A percentile compares a stretch with the other conserved stretches of the same genome.
These are phyloP conservation scores for Plasmodium falciparum DNA, from an alignment of 169 alveolate species.

Conservation along the genomic window DNA sequence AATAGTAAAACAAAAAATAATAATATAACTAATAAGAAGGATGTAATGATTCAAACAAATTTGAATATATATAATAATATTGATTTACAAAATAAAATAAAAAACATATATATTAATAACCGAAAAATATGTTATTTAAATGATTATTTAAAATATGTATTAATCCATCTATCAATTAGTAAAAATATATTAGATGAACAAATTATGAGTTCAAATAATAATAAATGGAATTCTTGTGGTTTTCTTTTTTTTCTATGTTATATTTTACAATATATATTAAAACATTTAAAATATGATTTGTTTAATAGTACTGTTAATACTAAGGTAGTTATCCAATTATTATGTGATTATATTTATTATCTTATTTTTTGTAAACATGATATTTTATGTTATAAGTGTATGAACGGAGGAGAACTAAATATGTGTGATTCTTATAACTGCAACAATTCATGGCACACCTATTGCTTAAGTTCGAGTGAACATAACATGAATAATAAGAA, in stretches of 20 bases:
- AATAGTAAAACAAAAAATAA: too few relatives aligned
- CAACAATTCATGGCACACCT: slow-evolving; percentile 82
- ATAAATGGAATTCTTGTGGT: slow-evolving; percentile 41
- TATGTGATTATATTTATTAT: slow-evolving; percentile 55
- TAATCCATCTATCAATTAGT: slow-evolving; percentile 30
- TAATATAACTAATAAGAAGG: background rate
- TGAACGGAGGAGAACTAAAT: slow-evolving; percentile 83
- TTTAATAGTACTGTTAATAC: slow-evolving; percentile 9
- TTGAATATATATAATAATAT: slow-evolving; percentile 10
- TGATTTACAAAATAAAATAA: slow-evolving; percentile 38
- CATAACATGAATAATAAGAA: slow-evolving; percentile 18
- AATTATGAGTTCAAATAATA: slow-evolving; percentile 14
- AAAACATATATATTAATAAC: slow-evolving; percentile 35
- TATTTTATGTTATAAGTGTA: slow-evolving; percentile 79
- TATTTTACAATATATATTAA: slow-evolving; percentile 47
- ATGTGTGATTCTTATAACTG: slow-evolving; percentile 81
- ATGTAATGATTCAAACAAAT: slow-evolving; percentile 3
- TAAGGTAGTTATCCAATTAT: slow-evolving; percentile 45
- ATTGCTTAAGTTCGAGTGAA: slow-evolving; percentile 76
- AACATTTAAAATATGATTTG: slow-evolving; percentile 48
- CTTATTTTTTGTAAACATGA: slow-evolving; percentile 77
- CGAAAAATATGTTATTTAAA: slow-evolving; percentile 35
- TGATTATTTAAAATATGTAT: slow-evolving; percentile 44
- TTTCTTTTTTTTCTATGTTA: slow-evolving; percentile 53
- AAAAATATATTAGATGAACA: slow-evolving; percentile 40